Conservation (phyloP, 495 filamentous ascomycete species). For the Aspergillus heteromorphus region DNA sequence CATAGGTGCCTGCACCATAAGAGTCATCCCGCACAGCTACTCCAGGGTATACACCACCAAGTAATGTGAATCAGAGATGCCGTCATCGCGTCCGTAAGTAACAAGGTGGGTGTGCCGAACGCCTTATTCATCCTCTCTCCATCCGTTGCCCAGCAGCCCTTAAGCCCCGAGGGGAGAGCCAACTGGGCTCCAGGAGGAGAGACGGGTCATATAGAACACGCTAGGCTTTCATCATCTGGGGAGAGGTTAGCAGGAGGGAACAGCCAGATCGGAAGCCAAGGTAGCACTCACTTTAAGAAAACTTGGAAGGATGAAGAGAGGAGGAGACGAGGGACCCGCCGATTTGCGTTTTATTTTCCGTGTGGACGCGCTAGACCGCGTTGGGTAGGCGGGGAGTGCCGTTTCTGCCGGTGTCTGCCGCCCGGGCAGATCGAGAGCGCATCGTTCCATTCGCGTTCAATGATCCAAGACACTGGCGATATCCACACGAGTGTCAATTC, state of each 20-base stretch:
- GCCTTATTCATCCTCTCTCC: constrained; percentile 86
- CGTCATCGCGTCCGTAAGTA: constrained; percentile 92
- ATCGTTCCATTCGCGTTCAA: background rate
- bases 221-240: constrained; percentile 99
- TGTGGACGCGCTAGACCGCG: constrained; percentile 23
- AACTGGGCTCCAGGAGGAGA: constrained; percentile 55
- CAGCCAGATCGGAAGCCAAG: background rate
- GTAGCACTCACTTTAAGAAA: constrained; percentile 78
- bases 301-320: constrained; percentile 93
- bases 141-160: constrained; percentile 68
- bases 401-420: constrained; percentile 18
- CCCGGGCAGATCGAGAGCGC: background rate
- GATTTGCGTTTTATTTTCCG: constrained; percentile 15
- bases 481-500: too few species aligned
- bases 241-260: constrained; percentile 38
- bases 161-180: constrained; percentile 92
- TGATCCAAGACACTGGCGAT: too few species aligned
- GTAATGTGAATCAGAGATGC: constrained; percentile 82
- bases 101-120: constrained; percentile 99
- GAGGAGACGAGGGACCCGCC: constrained; percentile 36
- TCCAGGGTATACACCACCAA: constrained; percentile 31
- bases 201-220: constrained; percentile 85
- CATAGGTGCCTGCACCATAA: constrained; percentile 13
- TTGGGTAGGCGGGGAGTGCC: constrained; percentile 18
- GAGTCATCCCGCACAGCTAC: constrained; percentile 6